Base-by-base conservation (phyloP, 2,329 filamentous ascomycete species). In the Nannizzia gypsea region DNA sequence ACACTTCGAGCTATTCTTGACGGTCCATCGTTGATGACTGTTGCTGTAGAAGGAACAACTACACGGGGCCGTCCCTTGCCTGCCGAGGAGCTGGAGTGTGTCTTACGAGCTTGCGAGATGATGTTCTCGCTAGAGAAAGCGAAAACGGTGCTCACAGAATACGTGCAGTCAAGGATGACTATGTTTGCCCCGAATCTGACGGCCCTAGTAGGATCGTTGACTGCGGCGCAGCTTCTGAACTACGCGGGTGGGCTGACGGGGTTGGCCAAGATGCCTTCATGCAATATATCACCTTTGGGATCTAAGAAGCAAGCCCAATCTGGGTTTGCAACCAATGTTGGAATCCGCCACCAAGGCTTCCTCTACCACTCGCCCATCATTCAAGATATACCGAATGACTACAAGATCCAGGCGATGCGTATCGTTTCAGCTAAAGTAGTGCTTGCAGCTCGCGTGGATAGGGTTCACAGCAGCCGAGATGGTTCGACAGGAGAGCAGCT, bases 111-210 rank as follows among this genome's bases (percentile, higher is more conserved):
- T 6, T 96, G 91, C 73, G 84, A 90, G 64, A 93, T 95, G 83
- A 87, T 89, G 8, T 80, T 97, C n/a, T 82, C 85, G 40, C 83
- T 99, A 8, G 90, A 97, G 71, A 85, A 81, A 65, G 90, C 92
- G 28, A 96, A 96, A 74, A 86, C 83, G 63, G 88, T 85, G 0
- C 80, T 99, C 59, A 95, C 89, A 1, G 87, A 93, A 70, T 99
- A 96, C 69, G 93, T 99, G 15, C 89, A 96, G 74, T 96, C 92
- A 38, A 88, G 93, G 63, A 97, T 99, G 89, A 93, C 88, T 66
- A 80, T 95, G 36, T 97, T 97, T 70, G 93, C 93, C 3, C 93
- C 93, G 0, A 99, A 99, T 68, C 76, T 97, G 59, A 96, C 93
- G 0, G 86, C 85, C 1, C 82, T 99, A 17, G 88, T 99, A 61